Base-by-base conservation (phyloP, 176 grass and related monocot genomes). In the Phyllostachys edulis region DNA sequence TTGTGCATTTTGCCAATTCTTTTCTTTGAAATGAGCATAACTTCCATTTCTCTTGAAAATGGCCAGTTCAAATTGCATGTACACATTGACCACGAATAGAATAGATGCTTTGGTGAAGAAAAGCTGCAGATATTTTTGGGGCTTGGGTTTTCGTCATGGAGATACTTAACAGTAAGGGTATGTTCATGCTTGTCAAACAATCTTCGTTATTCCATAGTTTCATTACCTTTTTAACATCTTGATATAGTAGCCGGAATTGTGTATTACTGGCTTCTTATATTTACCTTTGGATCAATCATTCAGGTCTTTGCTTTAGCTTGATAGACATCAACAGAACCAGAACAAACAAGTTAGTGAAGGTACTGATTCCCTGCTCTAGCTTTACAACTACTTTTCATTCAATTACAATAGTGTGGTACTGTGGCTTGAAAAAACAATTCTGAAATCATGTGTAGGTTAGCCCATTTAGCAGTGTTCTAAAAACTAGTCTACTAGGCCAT, bases 121-220 rank as follows among this genome's bases (percentile, higher is more conserved):
- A 51, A 51, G 49, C 49, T 51, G 49, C 49, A 17, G 14, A 51
- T 51, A 13, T 51, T 42, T 34, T 67, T 15, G 12, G 34, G 44
- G 12, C n/a, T 17, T 21, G 68, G 26, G 45, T 10, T 24, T 71
- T 45, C 59, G 17, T 5, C 47, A 90, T 90, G 88, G 84, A 78
- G 73, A 78, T 82, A 39, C 26, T 90, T 59, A 67, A 67, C 74
- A 60, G 73, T 60, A 85, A 74, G 38, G 52, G 63, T 85, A 60
- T 5, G 50, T 60, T 36, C 50, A 40, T 60, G 11, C 26, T 1
- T 23, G 26, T 16, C 50, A 69, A 46, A 14, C 5, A 46, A 68
- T 45, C 63, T 14, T 6, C 17, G 11, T 29, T 45, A 0, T 82
- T 67, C 23, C 32, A 7, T 26, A 8, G 4, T 21, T 55, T 23